These are phyloP conservation scores for Schoenoplectus triqueter DNA, from an alignment of 202 grass and related monocot species.

Conservation along the genomic window DNA sequence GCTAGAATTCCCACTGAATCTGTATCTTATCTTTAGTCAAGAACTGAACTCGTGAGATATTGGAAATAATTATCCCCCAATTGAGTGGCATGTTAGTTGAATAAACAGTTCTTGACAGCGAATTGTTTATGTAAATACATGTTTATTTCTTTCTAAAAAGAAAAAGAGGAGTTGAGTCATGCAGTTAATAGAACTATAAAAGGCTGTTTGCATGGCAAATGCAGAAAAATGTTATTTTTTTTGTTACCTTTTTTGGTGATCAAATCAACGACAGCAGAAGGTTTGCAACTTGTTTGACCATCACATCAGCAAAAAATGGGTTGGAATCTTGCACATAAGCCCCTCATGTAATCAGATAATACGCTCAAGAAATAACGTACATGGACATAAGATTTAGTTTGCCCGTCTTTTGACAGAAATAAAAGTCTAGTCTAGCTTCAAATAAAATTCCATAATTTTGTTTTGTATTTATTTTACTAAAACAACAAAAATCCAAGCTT, in stretches of 20 bases:
- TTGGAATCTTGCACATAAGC: not conserved
- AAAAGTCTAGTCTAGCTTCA: not conserved
- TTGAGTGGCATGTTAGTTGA: not conserved
- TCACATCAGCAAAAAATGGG: slow-evolving; percentile 1
- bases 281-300: slow-evolving; percentile 20
- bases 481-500: not conserved
- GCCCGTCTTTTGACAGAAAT: not conserved
- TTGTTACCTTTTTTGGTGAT: not conserved
- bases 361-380: not conserved
- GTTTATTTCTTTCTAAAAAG: not conserved
- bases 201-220: not conserved
- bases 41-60: not conserved
- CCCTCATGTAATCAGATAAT: not conserved
- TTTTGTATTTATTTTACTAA: not conserved
- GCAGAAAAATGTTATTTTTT: not conserved
- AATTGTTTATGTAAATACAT: not conserved
- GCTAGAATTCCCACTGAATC: too few relatives aligned
- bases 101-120: not conserved
- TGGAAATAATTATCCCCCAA: not conserved
- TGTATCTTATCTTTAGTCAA: too few relatives aligned
- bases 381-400: not conserved
- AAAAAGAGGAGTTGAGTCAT: not conserved
- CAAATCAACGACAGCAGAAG: slow-evolving; percentile 19
- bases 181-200: not conserved
- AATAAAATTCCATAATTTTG: not conserved